Conservation (phyloP, 1,139 yeast species). For the Protomyces gravidus region DNA sequence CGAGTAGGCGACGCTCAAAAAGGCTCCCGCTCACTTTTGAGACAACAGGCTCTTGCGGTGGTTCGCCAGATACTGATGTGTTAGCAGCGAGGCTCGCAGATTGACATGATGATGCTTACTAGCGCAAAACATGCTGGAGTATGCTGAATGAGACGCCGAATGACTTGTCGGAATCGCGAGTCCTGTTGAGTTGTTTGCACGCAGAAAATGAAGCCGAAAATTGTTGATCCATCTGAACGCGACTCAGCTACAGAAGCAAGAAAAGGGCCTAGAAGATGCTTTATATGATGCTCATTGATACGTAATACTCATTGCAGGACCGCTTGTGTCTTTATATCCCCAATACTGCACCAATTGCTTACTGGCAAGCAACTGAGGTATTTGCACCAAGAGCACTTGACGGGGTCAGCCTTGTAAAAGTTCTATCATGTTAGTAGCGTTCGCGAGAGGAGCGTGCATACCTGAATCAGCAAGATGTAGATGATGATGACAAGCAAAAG, state of each 20-base stretch:
- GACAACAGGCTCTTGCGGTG: conserved; percentile 22
- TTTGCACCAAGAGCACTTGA: conserved; percentile 54
- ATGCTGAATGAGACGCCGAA: too few relatives aligned
- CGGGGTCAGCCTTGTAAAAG: conserved; percentile 13
- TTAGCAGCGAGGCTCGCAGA: background rate
- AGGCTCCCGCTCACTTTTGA: conserved; percentile 44
- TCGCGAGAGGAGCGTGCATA: conserved; percentile 52
- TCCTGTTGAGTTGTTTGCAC: too few relatives aligned
- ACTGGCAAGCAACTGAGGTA: conserved; percentile 56
- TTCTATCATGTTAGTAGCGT: conserved; percentile 2
- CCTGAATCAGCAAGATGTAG: conserved; percentile 50
- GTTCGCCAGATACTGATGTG: conserved; percentile 20
- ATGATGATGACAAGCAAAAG: conserved; percentile 50
- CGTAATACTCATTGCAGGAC: background rate
- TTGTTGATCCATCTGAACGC: too few relatives aligned
- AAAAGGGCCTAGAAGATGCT: too few relatives aligned
- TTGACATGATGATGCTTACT: background rate
- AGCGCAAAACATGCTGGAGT: background rate
- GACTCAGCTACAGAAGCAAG: too few relatives aligned
- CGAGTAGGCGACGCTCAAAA: conserved; percentile 62
- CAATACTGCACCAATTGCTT: conserved; percentile 12
- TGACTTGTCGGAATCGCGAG: too few relatives aligned
- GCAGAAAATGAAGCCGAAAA: too few relatives aligned
- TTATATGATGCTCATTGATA: background rate
- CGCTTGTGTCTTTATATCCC: conserved; percentile 8